Base-by-base conservation (phyloP, 2,329 filamentous ascomycete genomes). In the Colletotrichum kahawae region DNA sequence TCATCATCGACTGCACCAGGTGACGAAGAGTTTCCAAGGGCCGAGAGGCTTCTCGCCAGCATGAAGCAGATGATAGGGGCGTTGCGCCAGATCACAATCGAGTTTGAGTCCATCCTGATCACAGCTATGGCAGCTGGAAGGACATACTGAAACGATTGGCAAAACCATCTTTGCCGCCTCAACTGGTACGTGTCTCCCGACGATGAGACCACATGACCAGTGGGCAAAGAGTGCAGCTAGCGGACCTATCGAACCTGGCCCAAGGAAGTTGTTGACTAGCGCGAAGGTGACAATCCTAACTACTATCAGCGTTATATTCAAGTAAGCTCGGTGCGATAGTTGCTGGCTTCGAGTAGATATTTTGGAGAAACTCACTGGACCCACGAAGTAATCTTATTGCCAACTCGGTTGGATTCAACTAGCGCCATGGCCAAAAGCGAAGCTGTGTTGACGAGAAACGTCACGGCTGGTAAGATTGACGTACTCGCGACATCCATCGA, bases 231-330 rank as follows among this genome's bases (percentile, higher is more conserved):
- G 6, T 0, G 43, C 43, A 1, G 43, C n/a, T 0, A 51, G 12
- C 0, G 43, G 43, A 1, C n/a, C 43, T 21, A 51, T 51, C 0
- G 43, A n/a, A 0, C 43, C 43, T 1, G 43, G 43, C 0, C 43
- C 43, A 2, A 51, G 6, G n/a, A 51, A 21, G 10, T 51, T 51
- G 0, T 51, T 51, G 43, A 51, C 43, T 13, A 51, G 2, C 0
- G 43, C 10, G 43, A 51, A 51, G n/a, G n/a, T 51, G 10, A 51
- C 1, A 5, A 51, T 51, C 6, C 43, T 51, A 21, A 21, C 21
- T 21, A 21, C 21, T 21, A 21, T 21, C 21, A 21, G 21, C 21
- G 21, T 21, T 21, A 21, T 21, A 21, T 21, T 21, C 21, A 21
- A 21, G 21, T 51, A 4, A 9, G 21, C 21, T 21, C 21, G 21